Conservation (phyloP, 306 rosid species). For the Citrullus colocynthis region DNA sequence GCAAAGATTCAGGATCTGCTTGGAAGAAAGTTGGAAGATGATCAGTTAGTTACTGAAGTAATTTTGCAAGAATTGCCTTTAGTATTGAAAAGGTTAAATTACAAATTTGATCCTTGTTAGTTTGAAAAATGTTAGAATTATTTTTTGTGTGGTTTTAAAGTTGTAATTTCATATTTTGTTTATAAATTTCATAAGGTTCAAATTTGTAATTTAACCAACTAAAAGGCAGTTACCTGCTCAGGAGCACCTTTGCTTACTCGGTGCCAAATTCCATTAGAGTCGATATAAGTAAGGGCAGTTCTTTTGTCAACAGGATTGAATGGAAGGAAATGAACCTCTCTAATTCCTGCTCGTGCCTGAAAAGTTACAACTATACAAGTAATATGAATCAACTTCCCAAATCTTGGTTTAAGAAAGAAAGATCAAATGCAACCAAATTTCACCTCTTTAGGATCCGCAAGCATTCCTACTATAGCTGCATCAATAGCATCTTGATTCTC, state of each 20-base stretch:
- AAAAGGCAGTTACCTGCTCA: conserved; percentile 62
- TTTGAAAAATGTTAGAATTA: too few species aligned
- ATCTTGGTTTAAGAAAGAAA: not conserved
- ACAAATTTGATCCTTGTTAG: too few species aligned
- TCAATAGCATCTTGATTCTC: conserved; percentile 99
- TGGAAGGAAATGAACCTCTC: conserved; percentile 90
- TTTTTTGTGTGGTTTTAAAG: fast-evolving
- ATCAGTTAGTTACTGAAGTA: not conserved
- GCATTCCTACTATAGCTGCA: conserved; percentile 98
- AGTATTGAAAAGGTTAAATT: too few species aligned
- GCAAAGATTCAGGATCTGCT: conserved; percentile 77
- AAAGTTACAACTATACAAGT: conserved; percentile 3
- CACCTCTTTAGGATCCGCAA: conserved; percentile 98
- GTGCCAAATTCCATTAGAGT: conserved; percentile 81
- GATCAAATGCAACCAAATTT: not conserved
- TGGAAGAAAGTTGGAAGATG: conserved; percentile 5
- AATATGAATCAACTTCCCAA: not conserved
- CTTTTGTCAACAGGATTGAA: conserved; percentile 98
- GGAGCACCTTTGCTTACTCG: conserved; percentile 98
- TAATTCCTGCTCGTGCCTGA: conserved; percentile 91
- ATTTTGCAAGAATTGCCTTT: not conserved
- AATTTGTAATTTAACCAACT: too few species aligned
- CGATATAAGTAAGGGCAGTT: conserved; percentile 92
- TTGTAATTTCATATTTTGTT: too few species aligned
- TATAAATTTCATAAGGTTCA: too few species aligned